Base-by-base conservation (phyloP, 805 yeast genomes). In the Zygotorulaspora florentina region DNA sequence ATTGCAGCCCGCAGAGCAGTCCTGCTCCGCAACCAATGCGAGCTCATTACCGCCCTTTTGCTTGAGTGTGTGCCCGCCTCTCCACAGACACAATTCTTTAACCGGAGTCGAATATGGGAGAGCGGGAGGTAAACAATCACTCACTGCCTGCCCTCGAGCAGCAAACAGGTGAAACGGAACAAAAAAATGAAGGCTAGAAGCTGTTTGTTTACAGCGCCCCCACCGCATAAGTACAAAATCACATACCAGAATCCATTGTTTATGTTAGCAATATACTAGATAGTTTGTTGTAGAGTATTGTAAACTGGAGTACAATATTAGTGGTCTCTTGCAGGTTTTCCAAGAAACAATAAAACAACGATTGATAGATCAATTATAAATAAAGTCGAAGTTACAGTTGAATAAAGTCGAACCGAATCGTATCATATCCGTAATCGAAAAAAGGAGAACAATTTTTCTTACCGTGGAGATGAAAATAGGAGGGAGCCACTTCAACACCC, bases 201-300 rank as follows among this genome's bases (percentile, higher is more conserved):
- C 39, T 16, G 20, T n/a, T 35, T 17, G 16, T 28, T n/a, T 20
- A 20, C 25, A 20, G 25, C 25, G 4, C 7, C 25, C 25, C 7
- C 7, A 20, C 25, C 25, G 7, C 25, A 7, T 20, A 20, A 20
- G 25, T 20, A 20, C 25, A 20, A 20, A 20, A 18, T 11, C 36
- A 63, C 68, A 64, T 64, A 64, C 68, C 68, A 56, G 68, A 64
- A 64, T 64, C 68, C 68, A 64, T 64, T 52, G 48, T 62, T 51
- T 40, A 33, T 33, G 16, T 33, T 17, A 39, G 42, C 38, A 44
- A 42, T 37, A 36, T 45, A 40, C 43, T 39, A 40, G 37, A 46
- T 30, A 35, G 36, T 33, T 33, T 13, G 36, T 46, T 42, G 43
- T 36, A 36, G 35, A 37, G 42, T 44, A 35, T 35, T 46, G 35